Conservation (phyloP, 169 alveolate species). For the Miamiensis avidus region DNA sequence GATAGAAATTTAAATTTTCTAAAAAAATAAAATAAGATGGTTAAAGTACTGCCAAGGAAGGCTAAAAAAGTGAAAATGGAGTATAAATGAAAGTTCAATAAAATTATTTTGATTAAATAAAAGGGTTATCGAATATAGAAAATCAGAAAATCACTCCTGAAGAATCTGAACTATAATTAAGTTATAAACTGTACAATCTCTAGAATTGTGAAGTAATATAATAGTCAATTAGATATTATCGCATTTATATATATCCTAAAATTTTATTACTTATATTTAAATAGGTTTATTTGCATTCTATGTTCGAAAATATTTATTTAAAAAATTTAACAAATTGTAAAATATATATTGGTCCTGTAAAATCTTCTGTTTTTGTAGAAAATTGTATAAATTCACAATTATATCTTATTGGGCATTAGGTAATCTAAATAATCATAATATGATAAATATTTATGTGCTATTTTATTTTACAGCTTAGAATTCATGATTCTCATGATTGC, state of each 20-base stretch:
- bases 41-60: neutral
- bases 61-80: neutral
- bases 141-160: neutral
- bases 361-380: slow-evolving; percentile 15
- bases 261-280: too few relatives aligned
- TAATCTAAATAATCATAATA: neutral
- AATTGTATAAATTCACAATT: slow-evolving; percentile 7
- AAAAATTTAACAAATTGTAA: slow-evolving; percentile 18
- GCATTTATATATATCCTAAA: neutral
- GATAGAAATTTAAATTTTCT: slow-evolving; percentile 37
- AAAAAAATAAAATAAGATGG: neutral
- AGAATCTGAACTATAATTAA: neutral
- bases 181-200: neutral
- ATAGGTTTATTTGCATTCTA: slow-evolving; percentile 5
- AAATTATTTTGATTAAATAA: neutral
- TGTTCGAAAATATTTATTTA: slow-evolving; percentile 13
- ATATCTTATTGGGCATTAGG: neutral
- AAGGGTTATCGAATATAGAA: slow-evolving; percentile 5
- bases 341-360: slow-evolving; percentile 29
- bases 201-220: slow-evolving; percentile 12
- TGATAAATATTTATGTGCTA: too few relatives aligned
- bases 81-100: neutral
- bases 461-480: neutral
- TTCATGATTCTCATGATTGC: slow-evolving; percentile 1
- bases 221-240: slow-evolving; percentile 2